phyloP scores from a whole-genome alignment of 345 rosid species.

The Populus ilicifolia region DNA sequence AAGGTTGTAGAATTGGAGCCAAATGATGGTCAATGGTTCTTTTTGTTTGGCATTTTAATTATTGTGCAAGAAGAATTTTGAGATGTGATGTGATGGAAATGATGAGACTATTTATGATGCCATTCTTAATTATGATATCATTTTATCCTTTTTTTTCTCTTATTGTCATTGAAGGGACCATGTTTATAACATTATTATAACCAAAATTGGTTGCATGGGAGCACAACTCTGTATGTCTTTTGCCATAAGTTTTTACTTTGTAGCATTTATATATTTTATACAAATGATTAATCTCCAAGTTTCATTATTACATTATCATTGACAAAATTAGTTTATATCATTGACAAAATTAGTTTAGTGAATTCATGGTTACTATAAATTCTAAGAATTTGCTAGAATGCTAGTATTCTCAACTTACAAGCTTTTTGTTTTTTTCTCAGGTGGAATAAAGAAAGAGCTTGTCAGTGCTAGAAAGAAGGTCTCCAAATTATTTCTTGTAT shows the following conservation, averaged over 20 bases:
- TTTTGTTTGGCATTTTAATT: not conserved
- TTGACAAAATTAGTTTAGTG: not conserved
- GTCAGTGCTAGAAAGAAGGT: constrained; percentile 35
- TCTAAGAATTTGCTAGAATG: not conserved
- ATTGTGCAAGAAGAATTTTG: not conserved
- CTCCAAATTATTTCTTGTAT: not conserved
- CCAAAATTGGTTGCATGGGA: not conserved
- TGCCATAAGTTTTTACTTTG: not conserved
- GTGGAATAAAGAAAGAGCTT: constrained; percentile 36
- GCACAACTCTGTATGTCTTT: not conserved
- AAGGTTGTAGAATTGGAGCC: constrained; percentile 83
- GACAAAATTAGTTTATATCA: not conserved
- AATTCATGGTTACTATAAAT: not conserved
- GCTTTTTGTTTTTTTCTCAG: constrained; percentile 7
- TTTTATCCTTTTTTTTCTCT: not conserved
- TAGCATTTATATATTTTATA: too few relatives aligned
- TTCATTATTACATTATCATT: not conserved
- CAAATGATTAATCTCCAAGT: not conserved
- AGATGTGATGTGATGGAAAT: not conserved
- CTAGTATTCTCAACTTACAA: not conserved
- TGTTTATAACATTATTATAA: not conserved
- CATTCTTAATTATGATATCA: not conserved
- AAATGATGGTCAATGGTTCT: constrained; percentile 52
- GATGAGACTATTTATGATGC: not conserved
- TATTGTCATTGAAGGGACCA: not conserved